A percentile compares a stretch with the other conserved stretches of the same genome.
Evolutionary conservation across 1,284 basidiomycete species (phyloP).

Genomic region (Fomitopsis betulina): DNA sequence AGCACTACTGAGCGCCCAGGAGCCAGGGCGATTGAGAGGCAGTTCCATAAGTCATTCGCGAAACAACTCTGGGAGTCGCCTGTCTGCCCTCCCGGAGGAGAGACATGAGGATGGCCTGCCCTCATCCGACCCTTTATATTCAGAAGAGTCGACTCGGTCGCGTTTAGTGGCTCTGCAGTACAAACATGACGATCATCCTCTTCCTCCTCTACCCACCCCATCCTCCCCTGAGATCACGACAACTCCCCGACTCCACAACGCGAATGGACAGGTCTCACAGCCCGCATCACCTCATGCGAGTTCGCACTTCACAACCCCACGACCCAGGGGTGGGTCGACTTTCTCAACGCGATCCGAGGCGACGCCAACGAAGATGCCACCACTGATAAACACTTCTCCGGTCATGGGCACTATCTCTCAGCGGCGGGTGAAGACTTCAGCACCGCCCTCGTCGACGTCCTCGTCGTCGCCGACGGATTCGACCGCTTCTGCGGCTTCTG

Average conservation of each 20-base stretch:
- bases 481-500: conserved; percentile 37
- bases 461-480: conserved; percentile 56
- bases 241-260: conserved; percentile 30
- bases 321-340: conserved; percentile 51
- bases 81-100: conserved; percentile 61
- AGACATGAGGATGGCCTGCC: conserved; percentile 27
- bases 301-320: conserved; percentile 34
- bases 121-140: conserved; percentile 15
- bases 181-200: conserved; percentile 51
- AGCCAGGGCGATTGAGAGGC: conserved; percentile 38
- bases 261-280: conserved; percentile 10
- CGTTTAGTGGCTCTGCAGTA: conserved; percentile 17
- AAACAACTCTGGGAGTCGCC: conserved; percentile 49
- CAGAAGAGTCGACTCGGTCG: conserved; percentile 24
- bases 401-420: conserved; percentile 65
- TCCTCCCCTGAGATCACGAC: conserved; percentile 29
- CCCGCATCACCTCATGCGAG: conserved; percentile 24
- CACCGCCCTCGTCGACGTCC: conserved; percentile 46
- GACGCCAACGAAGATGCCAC: conserved; percentile 19
- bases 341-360: conserved; percentile 41
- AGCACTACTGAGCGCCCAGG: conserved; percentile 28
- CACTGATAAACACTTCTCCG: conserved; percentile 56
- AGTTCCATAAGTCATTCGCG: conserved; percentile 49
- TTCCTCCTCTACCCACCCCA: conserved; percentile 62
- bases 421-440: conserved; percentile 58